Base-by-base conservation (phyloP, 2,329 filamentous ascomycete species). In the Beauveria asiatica region DNA sequence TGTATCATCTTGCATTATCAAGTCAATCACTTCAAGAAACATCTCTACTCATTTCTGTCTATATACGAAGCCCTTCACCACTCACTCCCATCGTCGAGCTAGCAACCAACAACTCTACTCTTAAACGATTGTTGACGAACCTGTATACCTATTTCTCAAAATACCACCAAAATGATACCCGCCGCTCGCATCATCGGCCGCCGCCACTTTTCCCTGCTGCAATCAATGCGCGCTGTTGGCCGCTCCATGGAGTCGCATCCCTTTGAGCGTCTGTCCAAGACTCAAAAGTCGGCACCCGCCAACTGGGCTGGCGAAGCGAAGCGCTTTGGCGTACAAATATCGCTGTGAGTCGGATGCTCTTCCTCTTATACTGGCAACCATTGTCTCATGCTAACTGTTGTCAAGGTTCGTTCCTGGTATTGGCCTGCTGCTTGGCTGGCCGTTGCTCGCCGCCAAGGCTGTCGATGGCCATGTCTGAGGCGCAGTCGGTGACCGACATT, bases 161-260 rank as follows among this genome's bases (percentile, higher is more conserved):
- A 8, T 23, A 17, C 19, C n/a, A n/a, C 17, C 37, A 52, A 21
- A 46, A 59, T 60, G 58, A 63, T 70, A 49, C 64, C 67, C 58
- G 65, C 67, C 62, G 63, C 67, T 58, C 71, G 71, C 63, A 64
- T 65, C 61, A 65, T 67, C 25, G 61, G 65, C 60, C 68, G 68
- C 59, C 69, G 73, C 46, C 70, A 70, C 21, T 73, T 73, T 65
- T 75, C 73, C 61, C 65, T 73, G 44, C 64, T 73, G 46, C 63
- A 62, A 39, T 62, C 67, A n/a, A 67, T 73, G 65, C 70, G 73
- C 59, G 67, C 65, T 41, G 68, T 68, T 41, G 69, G 67, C 42
- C 71, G 71, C 57, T 64, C 68, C 39, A 68, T 72, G 64, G 73
- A 75, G 63, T 48, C 72, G 59, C 73, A 75, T 57, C 71, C 72